Conservation (phyloP, 2,329 filamentous ascomycete genomes). For the Fusarium tricinctum region DNA sequence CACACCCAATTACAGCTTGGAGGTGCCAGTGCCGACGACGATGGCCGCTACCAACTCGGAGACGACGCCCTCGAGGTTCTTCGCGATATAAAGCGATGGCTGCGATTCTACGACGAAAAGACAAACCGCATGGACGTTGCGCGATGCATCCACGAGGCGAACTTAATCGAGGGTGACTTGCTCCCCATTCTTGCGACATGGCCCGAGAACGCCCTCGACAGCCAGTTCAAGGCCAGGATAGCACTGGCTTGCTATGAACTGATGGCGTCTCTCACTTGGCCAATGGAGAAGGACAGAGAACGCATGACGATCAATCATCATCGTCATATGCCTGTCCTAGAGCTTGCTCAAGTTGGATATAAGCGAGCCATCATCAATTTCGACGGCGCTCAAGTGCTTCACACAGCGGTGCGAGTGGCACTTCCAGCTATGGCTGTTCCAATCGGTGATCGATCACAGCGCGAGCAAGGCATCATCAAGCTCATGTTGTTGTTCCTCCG, state of each 20-base stretch:
- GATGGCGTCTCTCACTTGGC: conserved; percentile 94
- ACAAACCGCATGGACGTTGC: conserved; percentile 95
- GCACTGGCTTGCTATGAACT: conserved; percentile 91
- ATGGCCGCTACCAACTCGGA: conserved; percentile 87
- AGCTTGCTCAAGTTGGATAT: conserved; percentile 89
- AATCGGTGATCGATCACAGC: conserved; percentile 78
- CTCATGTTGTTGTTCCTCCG: conserved; percentile 89
- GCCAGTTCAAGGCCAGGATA: conserved; percentile 81
- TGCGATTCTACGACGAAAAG: conserved; percentile 94
- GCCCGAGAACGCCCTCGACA: conserved; percentile 79
- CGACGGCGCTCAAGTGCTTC: conserved; percentile 81
- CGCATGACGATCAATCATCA: conserved; percentile 94
- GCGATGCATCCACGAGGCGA: conserved; percentile 90
- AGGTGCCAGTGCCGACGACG: conserved; percentile 82
- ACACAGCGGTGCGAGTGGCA: conserved; percentile 83
- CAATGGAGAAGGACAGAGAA: conserved; percentile 81
- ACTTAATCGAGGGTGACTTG: conserved; percentile 90
- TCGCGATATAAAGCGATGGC: conserved; percentile 94
- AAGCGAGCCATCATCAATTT: conserved; percentile 91
- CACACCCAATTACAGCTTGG: conserved; percentile 74
- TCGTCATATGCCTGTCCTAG: conserved; percentile 88
- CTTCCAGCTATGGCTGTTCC: conserved; percentile 87
- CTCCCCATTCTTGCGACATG: conserved; percentile 89
- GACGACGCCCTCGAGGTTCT: conserved; percentile 93
- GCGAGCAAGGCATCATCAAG: conserved; percentile 94